Evolutionary conservation across 2,329 filamentous ascomycete genomes (phyloP), one percentile per base, ranked within the genome.

Genomic region (Xylariales sp.): DNA sequence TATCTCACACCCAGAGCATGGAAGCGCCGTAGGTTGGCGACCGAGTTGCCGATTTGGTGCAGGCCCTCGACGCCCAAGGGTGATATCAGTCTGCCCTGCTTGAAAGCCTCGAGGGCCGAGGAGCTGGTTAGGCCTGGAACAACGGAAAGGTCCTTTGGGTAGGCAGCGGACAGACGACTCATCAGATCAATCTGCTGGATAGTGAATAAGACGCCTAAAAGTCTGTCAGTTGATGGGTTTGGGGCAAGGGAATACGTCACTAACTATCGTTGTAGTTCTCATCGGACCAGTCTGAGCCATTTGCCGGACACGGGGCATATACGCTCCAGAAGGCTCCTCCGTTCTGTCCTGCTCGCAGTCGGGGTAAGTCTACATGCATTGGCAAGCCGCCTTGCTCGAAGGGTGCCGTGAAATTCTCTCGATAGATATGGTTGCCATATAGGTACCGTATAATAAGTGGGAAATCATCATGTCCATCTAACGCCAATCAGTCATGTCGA

Each of bases 291-390:
- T 94, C 80, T 4, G 74, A 74, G 34, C 78, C 80, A 54, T 91
- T 80, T 9, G 63, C 61, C 0, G 90, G 89, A 56, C 90, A 96
- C 0, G 78, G 78, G 29, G 85, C 80, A 54, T 75, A 97, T 8
- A 93, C 88, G 58, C 84, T 90, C 91, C 90, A 96, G 60, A 96
- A 96, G n/a, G 86, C 82, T 42, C 89, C 91, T 28, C 89, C 89
- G 47, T 84, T 80, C 51, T 74, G 71, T 2, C 90, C 89, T 37
- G 78, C 63, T 25, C 76, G 72, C 35, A 95, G 72, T 4, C 90
- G 80, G 1, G 84, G 82, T 7, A 95, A 67, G 60, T 97, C 91
- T 39, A 93, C 84, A 51, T 97, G 86, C 3, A 72, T 72, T 0
- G 61, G 56, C 38, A 95, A 64, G 1, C 76, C 78, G 22, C 86